Evolutionary conservation across 2,329 filamentous ascomycete species (phyloP), one percentile per base, ranked within the genome.

Genomic region (Aspergillus fumigatiaffinis): DNA sequence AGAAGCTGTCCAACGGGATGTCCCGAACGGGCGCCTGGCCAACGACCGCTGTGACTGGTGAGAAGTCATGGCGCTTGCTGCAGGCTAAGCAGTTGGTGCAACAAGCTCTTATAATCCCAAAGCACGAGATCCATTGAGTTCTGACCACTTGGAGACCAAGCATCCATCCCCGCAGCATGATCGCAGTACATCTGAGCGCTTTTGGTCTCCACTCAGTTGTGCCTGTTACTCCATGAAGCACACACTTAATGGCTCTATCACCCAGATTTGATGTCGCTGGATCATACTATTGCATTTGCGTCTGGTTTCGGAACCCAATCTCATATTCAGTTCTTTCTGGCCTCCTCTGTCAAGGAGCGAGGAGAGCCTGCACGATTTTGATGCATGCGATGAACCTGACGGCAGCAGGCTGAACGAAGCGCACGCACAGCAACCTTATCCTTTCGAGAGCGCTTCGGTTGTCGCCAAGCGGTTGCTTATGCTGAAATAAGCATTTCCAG

Each of bases 1-100:
- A 60, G 56, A 61, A 52, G 48, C 38, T 41, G 25, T 52, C 52
- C 58, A 55, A 61, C 60, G 52, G 58, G 49, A 63, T 50, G 42
- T 57, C 60, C 61, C 58, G 57, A 62, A 52, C 25, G 23, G 49
- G 54, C 58, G 47, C 38, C 50, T 56, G 52, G 52, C 62, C 60
- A 64, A 65, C 60, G 50, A 46, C n/a, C 44, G 42, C 53, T 47
- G 48, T 50, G 29, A 51, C 50, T 55, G 51, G 58, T 50, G 58
- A 60, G 61, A 58, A 63, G 29, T 29, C 49, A 29, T 47, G 55
- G 54, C 56, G 53, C n/a, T 47, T 35, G 48, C 54, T 59, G 60
- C 58, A 60, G 54, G 47, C 58, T 55, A 57, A 51, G 41, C 53
- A 35, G 47, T 51, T 56, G 55, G 60, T 57, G 54, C 53, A 50